Conservation (phyloP, 192 early-diverging fungal genomes). For the Thamnidium elegans region DNA sequence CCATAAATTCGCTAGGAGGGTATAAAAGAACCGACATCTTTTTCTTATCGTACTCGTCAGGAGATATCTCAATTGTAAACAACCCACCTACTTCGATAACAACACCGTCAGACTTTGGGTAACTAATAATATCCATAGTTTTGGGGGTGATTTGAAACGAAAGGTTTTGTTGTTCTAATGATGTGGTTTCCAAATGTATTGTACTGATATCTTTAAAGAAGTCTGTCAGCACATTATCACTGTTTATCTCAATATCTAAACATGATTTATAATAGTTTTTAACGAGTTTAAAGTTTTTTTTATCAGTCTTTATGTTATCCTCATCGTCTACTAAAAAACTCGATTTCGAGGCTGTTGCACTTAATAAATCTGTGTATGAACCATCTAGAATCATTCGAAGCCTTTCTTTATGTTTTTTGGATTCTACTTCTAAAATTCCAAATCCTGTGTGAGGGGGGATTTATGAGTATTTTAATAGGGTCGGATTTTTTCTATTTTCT, state of each 20-base stretch:
- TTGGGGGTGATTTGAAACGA: slow-evolving; percentile 6
- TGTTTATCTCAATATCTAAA: slow-evolving; percentile 31
- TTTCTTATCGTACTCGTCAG: not conserved
- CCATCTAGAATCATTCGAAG: slow-evolving; percentile 4
- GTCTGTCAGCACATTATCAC: not conserved
- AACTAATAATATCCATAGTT: not conserved
- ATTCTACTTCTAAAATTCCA: slow-evolving; percentile 3
- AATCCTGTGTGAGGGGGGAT: not conserved
- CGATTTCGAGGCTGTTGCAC: not conserved
- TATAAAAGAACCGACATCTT: not conserved
- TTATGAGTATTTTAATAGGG: too few species aligned
- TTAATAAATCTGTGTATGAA: slow-evolving; percentile 1
- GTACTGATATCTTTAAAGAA: slow-evolving; percentile 4
- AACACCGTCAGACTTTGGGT: not conserved
- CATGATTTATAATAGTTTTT: slow-evolving; percentile 57
- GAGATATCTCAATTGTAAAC: slow-evolving; percentile 4
- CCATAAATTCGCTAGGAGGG: not conserved
- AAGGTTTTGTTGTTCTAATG: not conserved
- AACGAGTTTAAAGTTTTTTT: slow-evolving; percentile 53
- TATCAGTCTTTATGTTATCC: slow-evolving; percentile 30
- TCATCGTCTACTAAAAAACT: not conserved
- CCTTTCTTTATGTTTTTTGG: slow-evolving; percentile 8
- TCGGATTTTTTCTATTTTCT: not conserved
- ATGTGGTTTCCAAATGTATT: not conserved
- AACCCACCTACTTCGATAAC: not conserved